Evolutionary conservation across 768 basidiomycete species (phyloP).

Genomic region (Gyrodon lividus): DNA sequence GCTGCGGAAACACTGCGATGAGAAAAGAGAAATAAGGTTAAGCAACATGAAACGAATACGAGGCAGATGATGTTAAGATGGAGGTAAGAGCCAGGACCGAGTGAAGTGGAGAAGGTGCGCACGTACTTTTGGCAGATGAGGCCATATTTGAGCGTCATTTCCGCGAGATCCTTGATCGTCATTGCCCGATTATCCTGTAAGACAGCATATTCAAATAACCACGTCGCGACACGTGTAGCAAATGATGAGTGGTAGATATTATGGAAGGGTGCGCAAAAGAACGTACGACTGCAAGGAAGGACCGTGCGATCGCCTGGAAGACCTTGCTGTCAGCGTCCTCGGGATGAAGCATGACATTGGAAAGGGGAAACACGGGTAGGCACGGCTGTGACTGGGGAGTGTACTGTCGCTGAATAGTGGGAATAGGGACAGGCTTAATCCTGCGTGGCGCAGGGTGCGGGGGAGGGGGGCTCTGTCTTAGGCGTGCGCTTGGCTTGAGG

Average conservation of each 20-base stretch:
- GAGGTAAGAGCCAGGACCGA: conserved; percentile 10
- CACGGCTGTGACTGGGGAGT: conserved; percentile 16
- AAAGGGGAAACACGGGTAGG: conserved; percentile 54
- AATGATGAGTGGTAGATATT: conserved; percentile 15
- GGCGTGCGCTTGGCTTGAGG: conserved; percentile 53
- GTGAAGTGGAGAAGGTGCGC: conserved; percentile 13
- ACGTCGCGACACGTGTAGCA: conserved; percentile 16
- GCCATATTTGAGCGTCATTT: conserved; percentile 62
- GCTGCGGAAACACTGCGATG: conserved; percentile 66
- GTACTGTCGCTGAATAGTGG: conserved; percentile 19
- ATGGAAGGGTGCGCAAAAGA: background rate
- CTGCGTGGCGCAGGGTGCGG: conserved; percentile 33
- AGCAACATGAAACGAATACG: conserved; percentile 14
- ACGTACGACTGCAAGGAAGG: conserved; percentile 73
- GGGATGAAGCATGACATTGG: conserved; percentile 64
- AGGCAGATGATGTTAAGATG: conserved; percentile 6
- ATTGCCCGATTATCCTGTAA: conserved; percentile 74
- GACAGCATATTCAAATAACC: conserved; percentile 11
- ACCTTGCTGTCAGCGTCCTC: conserved; percentile 74
- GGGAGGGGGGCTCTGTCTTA: conserved; percentile 43
- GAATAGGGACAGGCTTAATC: conserved; percentile 32
- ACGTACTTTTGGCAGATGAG: conserved; percentile 75
- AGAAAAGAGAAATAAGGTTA: conserved; percentile 1
- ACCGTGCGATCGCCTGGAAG: conserved; percentile 68
- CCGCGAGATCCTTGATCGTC: conserved; percentile 84